Conservation (phyloP, 441 rosid species). For the Gossypium davidsonii region DNA sequence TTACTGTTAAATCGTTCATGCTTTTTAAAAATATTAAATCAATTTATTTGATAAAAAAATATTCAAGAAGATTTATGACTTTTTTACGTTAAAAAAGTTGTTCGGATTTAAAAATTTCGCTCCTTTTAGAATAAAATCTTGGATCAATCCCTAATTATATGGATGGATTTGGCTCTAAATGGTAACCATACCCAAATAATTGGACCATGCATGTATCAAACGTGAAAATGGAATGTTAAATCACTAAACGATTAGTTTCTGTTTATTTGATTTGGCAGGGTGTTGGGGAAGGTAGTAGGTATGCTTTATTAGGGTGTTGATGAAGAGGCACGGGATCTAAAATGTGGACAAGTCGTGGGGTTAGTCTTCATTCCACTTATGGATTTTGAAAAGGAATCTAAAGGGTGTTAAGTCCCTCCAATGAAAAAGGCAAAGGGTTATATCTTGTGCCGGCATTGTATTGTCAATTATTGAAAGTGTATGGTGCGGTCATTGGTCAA, state of each 20-base stretch:
- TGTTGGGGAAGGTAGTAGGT: not conserved
- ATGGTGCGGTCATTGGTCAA: not conserved
- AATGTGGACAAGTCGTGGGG: not conserved
- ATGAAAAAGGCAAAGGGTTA: not conserved
- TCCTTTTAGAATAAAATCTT: too few species aligned
- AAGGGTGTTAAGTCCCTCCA: not conserved
- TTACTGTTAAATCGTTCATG: too few species aligned
- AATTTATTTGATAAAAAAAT: too few species aligned
- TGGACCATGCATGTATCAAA: not conserved
- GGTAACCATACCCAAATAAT: not conserved
- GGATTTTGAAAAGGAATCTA: not conserved
- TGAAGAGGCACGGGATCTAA: not conserved
- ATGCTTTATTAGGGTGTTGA: not conserved
- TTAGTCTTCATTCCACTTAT: not conserved
- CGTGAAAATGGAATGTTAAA: not conserved
- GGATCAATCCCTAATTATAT: too few species aligned
- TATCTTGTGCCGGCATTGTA: not conserved
- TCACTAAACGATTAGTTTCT: not conserved
- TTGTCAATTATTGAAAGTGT: not conserved
- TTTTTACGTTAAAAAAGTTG: too few species aligned
- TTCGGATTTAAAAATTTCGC: too few species aligned
- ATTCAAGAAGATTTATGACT: too few species aligned
- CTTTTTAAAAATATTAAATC: too few species aligned
- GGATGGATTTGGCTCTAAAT: not conserved
- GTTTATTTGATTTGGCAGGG: not conserved